Conservation (phyloP, 2,329 filamentous ascomycete genomes). For the Exophiala oligosperma region DNA sequence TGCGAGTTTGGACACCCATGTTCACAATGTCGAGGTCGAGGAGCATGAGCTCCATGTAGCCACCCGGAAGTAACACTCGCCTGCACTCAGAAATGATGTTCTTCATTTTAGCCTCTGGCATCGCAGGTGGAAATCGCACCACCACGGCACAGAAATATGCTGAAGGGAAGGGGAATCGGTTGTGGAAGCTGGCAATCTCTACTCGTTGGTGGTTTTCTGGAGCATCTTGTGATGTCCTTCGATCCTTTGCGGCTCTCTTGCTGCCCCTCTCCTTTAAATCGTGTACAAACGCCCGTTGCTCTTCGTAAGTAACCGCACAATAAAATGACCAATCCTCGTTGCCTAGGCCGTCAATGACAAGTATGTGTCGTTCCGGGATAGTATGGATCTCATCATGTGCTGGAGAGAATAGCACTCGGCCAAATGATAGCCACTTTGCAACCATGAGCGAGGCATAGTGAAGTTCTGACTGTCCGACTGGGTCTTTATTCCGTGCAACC, state of each 20-base stretch:
- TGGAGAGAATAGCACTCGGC: slow-evolving; percentile 51
- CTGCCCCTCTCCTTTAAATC: slow-evolving; percentile 39
- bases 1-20: slow-evolving; percentile 48
- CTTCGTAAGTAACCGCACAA: slow-evolving; percentile 49
- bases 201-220: slow-evolving; percentile 28
- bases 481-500: slow-evolving; percentile 44
- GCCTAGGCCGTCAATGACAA: slow-evolving; percentile 52
- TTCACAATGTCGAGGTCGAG: slow-evolving; percentile 53
- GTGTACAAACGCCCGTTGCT: slow-evolving; percentile 43
- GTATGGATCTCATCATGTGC: slow-evolving; percentile 47
- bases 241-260: slow-evolving; percentile 17
- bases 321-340: slow-evolving; percentile 56
- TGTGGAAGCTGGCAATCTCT: slow-evolving; percentile 42
- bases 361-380: slow-evolving; percentile 43
- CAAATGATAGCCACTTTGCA: slow-evolving; percentile 52
- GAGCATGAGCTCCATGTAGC: slow-evolving; percentile 50
- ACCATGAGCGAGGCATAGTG: slow-evolving; percentile 53
- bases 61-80: slow-evolving; percentile 49
- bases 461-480: slow-evolving; percentile 46
- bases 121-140: slow-evolving; percentile 48
- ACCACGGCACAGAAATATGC: slow-evolving; percentile 48
- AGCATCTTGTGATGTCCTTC: slow-evolving; percentile 40
- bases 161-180: slow-evolving; percentile 48
- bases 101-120: slow-evolving; percentile 43
- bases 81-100: slow-evolving; percentile 51